Percentiles rank a stretch among this genome's conserved stretches.
Conservation (phyloP, 164 flowering plant genomes). For the Chloranthus sessilifolius region DNA sequence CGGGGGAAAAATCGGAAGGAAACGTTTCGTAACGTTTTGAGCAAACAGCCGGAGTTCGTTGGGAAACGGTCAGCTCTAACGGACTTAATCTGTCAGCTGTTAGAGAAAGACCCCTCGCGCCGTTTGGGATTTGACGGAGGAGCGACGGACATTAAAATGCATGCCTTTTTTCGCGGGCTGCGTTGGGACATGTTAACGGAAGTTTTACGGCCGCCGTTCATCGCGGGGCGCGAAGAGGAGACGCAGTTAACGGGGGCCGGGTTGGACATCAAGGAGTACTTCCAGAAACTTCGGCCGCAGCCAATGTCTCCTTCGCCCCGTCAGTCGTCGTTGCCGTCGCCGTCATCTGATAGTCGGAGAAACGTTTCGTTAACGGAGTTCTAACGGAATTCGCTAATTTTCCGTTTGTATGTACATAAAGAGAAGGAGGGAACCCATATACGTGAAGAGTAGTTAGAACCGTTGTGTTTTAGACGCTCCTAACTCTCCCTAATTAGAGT, state of each 20-base stretch:
- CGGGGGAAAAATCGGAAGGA: slow-evolving; percentile 73
- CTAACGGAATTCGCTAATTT: slow-evolving; percentile 9
- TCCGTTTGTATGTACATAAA: too few relatives aligned
- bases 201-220: slow-evolving; percentile 76
- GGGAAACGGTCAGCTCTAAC: slow-evolving; percentile 53
- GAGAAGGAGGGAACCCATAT: too few relatives aligned
- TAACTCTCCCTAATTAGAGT: too few relatives aligned
- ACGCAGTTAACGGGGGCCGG: slow-evolving; percentile 1
- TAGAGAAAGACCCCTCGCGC: slow-evolving; percentile 71
- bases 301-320: slow-evolving; percentile 35
- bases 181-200: slow-evolving; percentile 75
- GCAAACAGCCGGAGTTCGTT: slow-evolving; percentile 43
- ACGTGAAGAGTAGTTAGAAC: too few relatives aligned
- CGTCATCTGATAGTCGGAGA: slow-evolving; percentile 18
- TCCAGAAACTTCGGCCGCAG: slow-evolving; percentile 26
- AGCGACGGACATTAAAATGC: slow-evolving; percentile 71
- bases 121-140: slow-evolving; percentile 67
- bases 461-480: too few relatives aligned
- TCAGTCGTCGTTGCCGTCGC: slow-evolving; percentile 21
- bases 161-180: slow-evolving; percentile 63
- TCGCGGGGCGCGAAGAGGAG: slow-evolving; percentile 45
- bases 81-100: slow-evolving; percentile 61
- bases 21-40: slow-evolving; percentile 55
- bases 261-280: slow-evolving; percentile 45
- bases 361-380: slow-evolving; percentile 50